Conservation (phyloP, 2,329 filamentous ascomycete genomes). For the Geosmithia flava region DNA sequence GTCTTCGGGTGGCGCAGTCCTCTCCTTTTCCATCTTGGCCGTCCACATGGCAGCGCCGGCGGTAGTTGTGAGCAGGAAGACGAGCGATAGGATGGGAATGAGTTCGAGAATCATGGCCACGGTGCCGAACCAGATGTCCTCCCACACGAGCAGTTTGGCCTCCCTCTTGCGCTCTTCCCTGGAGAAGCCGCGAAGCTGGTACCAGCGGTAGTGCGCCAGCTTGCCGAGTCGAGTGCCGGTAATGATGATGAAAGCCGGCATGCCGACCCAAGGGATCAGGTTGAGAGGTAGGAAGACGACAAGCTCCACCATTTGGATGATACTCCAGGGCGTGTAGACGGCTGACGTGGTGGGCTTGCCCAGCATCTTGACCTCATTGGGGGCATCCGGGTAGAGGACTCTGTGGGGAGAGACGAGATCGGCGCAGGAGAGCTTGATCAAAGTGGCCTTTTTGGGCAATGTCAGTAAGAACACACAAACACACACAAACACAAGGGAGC, state of each 20-base stretch:
- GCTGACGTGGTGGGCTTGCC: conserved; percentile 69
- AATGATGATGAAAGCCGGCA: conserved; percentile 74
- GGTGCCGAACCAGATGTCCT: conserved; percentile 90
- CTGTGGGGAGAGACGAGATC: conserved; percentile 57
- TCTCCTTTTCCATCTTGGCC: conserved; percentile 58
- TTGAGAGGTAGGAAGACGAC: conserved; percentile 71
- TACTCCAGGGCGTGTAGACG: conserved; percentile 77
- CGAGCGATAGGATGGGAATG: conserved; percentile 83
- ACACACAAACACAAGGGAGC: not conserved
- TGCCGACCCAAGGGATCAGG: conserved; percentile 72
- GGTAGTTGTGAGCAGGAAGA: conserved; percentile 82
- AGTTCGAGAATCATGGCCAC: conserved; percentile 75
- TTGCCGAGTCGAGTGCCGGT: conserved; percentile 83
- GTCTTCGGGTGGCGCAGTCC: conserved; percentile 6
- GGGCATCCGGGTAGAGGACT: conserved; percentile 52
- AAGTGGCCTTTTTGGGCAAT: conserved; percentile 36
- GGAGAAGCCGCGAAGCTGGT: conserved; percentile 61
- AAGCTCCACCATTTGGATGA: conserved; percentile 84
- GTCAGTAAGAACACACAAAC: not conserved
- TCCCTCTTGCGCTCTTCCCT: conserved; percentile 64
- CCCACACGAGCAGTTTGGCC: conserved; percentile 55
- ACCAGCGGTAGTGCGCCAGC: conserved; percentile 85
- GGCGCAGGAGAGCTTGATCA: conserved; percentile 62
- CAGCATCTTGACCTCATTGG: conserved; percentile 64
- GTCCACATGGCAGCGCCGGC: conserved; percentile 81